These are phyloP conservation scores for Elsinoe batatas DNA, from an alignment of 2,329 filamentous ascomycete genomes.

Conservation along the genomic window DNA sequence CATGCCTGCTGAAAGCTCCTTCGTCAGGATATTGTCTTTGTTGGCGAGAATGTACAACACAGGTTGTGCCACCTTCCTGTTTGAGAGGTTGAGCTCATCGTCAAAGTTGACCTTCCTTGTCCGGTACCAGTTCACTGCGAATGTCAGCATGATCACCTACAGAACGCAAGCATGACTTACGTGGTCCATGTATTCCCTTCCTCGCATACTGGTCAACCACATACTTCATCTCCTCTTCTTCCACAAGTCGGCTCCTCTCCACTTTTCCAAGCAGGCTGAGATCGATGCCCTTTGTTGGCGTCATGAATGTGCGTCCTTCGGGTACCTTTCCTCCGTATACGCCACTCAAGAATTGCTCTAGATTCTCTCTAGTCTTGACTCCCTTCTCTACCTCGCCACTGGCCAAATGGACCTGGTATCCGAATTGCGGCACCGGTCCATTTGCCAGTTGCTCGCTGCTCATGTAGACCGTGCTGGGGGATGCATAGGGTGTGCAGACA, in stretches of 20 bases:
- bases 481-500: conserved; percentile 64
- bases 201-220: conserved; percentile 64
- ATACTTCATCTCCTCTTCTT: conserved; percentile 61
- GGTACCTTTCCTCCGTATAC: conserved; percentile 58
- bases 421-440: conserved; percentile 55
- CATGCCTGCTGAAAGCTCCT: conserved; percentile 63
- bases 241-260: conserved; percentile 49
- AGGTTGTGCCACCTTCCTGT: conserved; percentile 41
- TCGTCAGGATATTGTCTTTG: conserved; percentile 62
- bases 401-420: conserved; percentile 74
- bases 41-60: conserved; percentile 66
- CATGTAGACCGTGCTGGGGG: conserved; percentile 24
- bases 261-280: conserved; percentile 54
- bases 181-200: conserved; percentile 65
- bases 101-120: conserved; percentile 61
- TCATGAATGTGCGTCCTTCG: conserved; percentile 49
- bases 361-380: conserved; percentile 35
- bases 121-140: conserved; percentile 74
- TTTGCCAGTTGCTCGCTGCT: conserved; percentile 52
- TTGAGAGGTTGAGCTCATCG: conserved; percentile 52
- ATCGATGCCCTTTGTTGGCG: conserved; percentile 50
- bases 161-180: conserved; percentile 30
- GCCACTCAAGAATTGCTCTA: conserved; percentile 60
- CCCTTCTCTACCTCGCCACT: conserved; percentile 46
- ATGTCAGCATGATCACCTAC: background rate